Base-by-base conservation (phyloP, 1,139 yeast species). In the Pichia sp. region DNA sequence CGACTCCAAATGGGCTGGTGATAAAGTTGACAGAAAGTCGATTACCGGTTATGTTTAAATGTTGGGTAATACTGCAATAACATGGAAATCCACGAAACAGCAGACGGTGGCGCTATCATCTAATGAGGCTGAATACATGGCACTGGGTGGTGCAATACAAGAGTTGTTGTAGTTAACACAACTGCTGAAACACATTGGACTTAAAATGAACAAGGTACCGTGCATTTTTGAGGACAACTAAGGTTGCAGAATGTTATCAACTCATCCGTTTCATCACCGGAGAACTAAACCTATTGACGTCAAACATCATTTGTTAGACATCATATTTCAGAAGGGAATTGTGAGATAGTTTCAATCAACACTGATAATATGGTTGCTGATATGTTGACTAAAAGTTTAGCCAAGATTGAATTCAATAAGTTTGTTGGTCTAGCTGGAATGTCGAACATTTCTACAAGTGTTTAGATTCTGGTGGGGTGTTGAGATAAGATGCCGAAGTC, bases 1-100 rank as follows among this genome's bases (percentile, higher is more conserved):
- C 26, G 54, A 48, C 50, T 48, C 54, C 3, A 45, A 51, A 13
- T 52, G 40, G 31, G 52, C 51, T 11, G 45, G 40, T 11, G 52
- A 52, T 15, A n/a, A 15, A 40, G 23, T 5, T 15, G 38, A 44
- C n/a, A 47, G 51, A 23, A 16, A 44, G 2, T 52, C 51, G 1
- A 51, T 44, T 30, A 15, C 36, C 15, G 54, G 54, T 11, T 29
- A 26, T 13, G 32, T 52, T 8, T 38, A 44, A 10, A 48, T 44
- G 16, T 4, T 52, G 11, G 45, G 49, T 5, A 38, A 43, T 36
- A 52, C 44, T 31, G 36, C 45, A 1, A 29, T 52, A 8, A 36
- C 31, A 13, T 52, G 54, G 54, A 23, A n/a, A 11, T 52, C 54
- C 7, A 52, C 45, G 26, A 29, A 30, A 8, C 51, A 52, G 31